phyloP scores from a whole-genome alignment of 176 grass and related monocot genomes.

The Saccharum officinarum region DNA sequence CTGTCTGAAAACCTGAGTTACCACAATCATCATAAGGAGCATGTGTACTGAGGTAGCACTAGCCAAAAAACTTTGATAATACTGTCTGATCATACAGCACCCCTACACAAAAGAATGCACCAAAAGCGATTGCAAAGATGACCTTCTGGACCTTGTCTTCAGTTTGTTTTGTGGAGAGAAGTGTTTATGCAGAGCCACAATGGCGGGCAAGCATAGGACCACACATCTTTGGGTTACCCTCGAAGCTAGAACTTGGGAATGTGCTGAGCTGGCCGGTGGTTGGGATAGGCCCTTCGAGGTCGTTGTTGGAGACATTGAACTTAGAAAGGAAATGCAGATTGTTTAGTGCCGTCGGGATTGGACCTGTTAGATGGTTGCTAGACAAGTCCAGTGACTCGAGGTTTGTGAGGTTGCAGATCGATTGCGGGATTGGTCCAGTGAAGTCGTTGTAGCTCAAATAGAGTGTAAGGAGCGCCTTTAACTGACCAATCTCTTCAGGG shows the following conservation, averaged over 20 bases:
- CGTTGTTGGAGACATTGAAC: slow-evolving; percentile 35
- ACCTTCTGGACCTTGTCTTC: neutral
- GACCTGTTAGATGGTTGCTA: slow-evolving; percentile 31
- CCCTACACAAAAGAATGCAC: slow-evolving; percentile 33
- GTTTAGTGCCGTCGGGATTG: neutral
- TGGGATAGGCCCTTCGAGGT: slow-evolving; percentile 39
- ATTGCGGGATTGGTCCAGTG: slow-evolving; percentile 21
- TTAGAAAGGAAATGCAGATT: slow-evolving; percentile 42
- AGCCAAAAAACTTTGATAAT: slow-evolving; percentile 23
- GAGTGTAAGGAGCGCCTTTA: slow-evolving; percentile 23
- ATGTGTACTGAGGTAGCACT: neutral
- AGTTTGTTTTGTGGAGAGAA: neutral
- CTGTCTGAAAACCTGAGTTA: neutral
- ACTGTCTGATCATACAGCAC: slow-evolving; percentile 43
- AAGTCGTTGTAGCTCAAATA: slow-evolving; percentile 24
- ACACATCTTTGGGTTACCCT: slow-evolving; percentile 45
- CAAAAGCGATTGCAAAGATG: slow-evolving; percentile 23
- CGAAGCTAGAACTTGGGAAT: slow-evolving; percentile 37
- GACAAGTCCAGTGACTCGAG: slow-evolving; percentile 28
- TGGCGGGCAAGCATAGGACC: slow-evolving; percentile 16
- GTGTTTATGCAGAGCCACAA: neutral
- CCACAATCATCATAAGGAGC: neutral
- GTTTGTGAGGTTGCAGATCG: slow-evolving; percentile 28
- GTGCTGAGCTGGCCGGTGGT: slow-evolving; percentile 31
- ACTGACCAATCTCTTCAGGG: slow-evolving; percentile 33